Conservation (phyloP, 169 alveolate genomes). For the Plasmodium adleri region DNA sequence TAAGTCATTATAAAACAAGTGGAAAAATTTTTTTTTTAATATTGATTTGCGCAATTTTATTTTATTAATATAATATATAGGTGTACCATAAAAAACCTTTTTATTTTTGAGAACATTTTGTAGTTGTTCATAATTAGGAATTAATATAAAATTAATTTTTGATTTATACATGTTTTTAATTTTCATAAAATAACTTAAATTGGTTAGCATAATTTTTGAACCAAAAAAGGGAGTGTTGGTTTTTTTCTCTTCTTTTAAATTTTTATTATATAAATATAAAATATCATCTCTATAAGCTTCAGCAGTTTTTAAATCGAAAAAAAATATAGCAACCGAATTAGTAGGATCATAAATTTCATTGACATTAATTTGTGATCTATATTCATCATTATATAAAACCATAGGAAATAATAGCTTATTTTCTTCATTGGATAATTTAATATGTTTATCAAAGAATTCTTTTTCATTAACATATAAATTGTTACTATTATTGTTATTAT, state of each 20-base stretch:
- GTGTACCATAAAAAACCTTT: conserved; percentile 67
- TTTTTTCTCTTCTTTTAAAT: conserved; percentile 56
- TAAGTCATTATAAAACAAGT: conserved; percentile 25
- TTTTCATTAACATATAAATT: not conserved
- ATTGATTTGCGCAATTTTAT: conserved; percentile 23
- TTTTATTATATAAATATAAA: conserved; percentile 43
- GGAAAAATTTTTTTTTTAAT: conserved; percentile 42
- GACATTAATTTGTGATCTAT: conserved; percentile 36
- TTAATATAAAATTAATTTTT: conserved; percentile 44
- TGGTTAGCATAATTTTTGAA: conserved; percentile 45
- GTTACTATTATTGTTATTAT: not conserved
- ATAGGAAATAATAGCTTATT: conserved; percentile 29
- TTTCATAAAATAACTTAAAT: conserved; percentile 36
- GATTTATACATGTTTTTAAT: conserved; percentile 17
- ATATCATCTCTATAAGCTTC: conserved; percentile 75
- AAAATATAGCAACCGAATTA: conserved; percentile 43
- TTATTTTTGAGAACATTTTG: conserved; percentile 60
- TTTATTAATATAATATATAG: conserved; percentile 60
- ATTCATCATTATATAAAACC: conserved; percentile 24
- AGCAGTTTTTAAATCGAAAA: conserved; percentile 67
- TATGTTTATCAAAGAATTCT: not conserved
- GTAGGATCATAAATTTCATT: conserved; percentile 29
- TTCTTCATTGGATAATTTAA: not conserved
- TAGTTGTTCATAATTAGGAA: conserved; percentile 39
- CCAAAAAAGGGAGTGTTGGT: conserved; percentile 54